Evolutionary conservation across 2,329 filamentous ascomycete genomes (phyloP), one percentile per base, ranked within the genome.

Genomic region (Neonectria punicea): DNA sequence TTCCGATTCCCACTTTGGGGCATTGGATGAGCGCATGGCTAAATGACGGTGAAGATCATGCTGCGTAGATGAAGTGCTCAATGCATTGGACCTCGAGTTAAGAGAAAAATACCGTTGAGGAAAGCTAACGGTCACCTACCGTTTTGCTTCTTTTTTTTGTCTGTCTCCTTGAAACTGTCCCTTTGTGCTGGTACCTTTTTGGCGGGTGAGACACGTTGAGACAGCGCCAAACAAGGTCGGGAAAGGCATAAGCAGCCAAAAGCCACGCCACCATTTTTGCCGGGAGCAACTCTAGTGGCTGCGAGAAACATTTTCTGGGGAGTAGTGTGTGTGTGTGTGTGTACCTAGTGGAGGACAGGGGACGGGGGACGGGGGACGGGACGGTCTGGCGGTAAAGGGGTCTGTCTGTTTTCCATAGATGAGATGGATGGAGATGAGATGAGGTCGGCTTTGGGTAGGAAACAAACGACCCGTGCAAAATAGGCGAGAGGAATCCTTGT

Each of bases 1-100:
- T 46, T 43, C 54, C 43, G 60, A 14, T 51, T 36, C 56, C 46
- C 46, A 57, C 34, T 36, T 9, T 5, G 34, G 5, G 34, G 34
- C 34, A 36, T 49, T 47, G 54, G 28, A 41, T 39, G 41, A 43
- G 39, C 54, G 60, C 54, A 58, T 47, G 53, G 54, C 54, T 58
- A 58, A 68, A 60, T 50, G 56, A 71, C 69, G 69, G 61, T 68
- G 64, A 69, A 53, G 14, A 53, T 51, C 25, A 60, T 43, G 57
- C 32, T 46, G 39, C 28, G 59, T 53, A 46, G 53, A 43, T 41
- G 10, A 50, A 28, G 50, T 28, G 55, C 22, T 34, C 59, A 54
- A 56, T 59, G 22, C 39, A 36, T 14, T 16, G 18, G 39, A 6
- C 43, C 43, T 28, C 30, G 49, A 18, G 34, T 46, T n/a, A 25